A percentile compares a stretch with the other conserved stretches of the same genome.
Evolutionary conservation across 441 rosid genomes (phyloP).

Genomic region (Adansonia gregorii): DNA sequence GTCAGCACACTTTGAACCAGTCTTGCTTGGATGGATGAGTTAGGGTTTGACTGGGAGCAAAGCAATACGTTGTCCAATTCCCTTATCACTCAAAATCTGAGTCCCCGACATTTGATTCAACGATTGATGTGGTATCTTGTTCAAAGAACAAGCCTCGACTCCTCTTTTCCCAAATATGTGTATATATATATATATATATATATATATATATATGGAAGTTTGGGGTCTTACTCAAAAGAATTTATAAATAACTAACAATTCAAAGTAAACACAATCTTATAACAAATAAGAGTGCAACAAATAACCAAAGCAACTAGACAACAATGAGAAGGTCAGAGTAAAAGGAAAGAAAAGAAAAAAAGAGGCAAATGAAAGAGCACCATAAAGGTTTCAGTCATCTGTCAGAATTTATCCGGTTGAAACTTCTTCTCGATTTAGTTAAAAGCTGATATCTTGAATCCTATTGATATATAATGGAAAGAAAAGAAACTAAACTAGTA

Average conservation of each 20-base stretch:
- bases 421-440: neutral
- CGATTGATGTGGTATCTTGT: too few relatives aligned
- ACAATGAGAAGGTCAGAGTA: neutral
- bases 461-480: neutral
- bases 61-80: too few relatives aligned
- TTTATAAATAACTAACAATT: neutral
- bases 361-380: neutral
- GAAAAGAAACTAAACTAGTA: neutral
- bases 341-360: neutral
- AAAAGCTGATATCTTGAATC: neutral
- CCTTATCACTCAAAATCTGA: too few relatives aligned
- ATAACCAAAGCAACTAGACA: neutral
- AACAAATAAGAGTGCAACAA: neutral
- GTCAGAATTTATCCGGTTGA: neutral
- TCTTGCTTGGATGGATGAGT: too few relatives aligned
- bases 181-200: too few relatives aligned
- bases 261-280: neutral
- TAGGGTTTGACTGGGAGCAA: too few relatives aligned
- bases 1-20: neutral
- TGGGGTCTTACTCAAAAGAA: neutral
- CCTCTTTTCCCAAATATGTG: neutral
- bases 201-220: neutral
- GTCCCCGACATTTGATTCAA: too few relatives aligned
- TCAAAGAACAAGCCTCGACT: too few relatives aligned
- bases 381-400: neutral